A percentile compares a stretch with the other conserved stretches of the same genome.
phyloP scores from a whole-genome alignment of 345 rosid species.

The Carallia pectinifolia region DNA sequence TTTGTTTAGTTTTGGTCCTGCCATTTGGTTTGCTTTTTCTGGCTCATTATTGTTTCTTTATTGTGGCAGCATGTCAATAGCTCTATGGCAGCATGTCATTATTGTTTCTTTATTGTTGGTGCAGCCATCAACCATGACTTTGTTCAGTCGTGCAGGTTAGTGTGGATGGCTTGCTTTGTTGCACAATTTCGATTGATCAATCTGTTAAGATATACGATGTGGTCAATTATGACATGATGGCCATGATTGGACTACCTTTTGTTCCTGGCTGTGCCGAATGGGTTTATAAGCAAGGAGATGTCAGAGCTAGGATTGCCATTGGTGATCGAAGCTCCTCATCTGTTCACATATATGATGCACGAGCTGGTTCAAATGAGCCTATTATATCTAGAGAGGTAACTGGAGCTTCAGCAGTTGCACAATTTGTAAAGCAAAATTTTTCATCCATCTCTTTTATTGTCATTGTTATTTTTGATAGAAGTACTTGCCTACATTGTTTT shows the following conservation, averaged over 20 bases:
- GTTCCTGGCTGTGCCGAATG: conserved; percentile 85
- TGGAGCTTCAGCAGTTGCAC: background rate
- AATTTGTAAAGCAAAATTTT: background rate
- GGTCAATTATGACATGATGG: conserved; percentile 97
- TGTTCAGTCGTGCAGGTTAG: conserved; percentile 88
- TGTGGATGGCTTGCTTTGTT: conserved; percentile 87
- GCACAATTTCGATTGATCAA: conserved; percentile 80
- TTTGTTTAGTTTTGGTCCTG: background rate
- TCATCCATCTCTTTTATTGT: background rate
- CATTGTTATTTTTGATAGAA: background rate
- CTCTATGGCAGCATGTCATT: background rate
- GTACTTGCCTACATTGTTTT: background rate
- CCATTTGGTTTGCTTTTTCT: background rate
- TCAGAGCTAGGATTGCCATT: conserved; percentile 85
- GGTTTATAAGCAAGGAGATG: conserved; percentile 95
- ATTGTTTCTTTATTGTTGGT: conserved; percentile 17
- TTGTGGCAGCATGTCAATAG: background rate
- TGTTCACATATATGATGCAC: conserved; percentile 86
- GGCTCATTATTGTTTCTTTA: background rate
- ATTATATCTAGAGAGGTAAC: conserved; percentile 66
- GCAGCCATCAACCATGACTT: conserved; percentile 53
- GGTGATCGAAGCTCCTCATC: conserved; percentile 73
- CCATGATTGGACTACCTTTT: conserved; percentile 79
- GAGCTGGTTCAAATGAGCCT: conserved; percentile 81
- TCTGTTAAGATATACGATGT: conserved; percentile 94